Conservation (phyloP, 345 rosid genomes). For the Salix udensis region DNA sequence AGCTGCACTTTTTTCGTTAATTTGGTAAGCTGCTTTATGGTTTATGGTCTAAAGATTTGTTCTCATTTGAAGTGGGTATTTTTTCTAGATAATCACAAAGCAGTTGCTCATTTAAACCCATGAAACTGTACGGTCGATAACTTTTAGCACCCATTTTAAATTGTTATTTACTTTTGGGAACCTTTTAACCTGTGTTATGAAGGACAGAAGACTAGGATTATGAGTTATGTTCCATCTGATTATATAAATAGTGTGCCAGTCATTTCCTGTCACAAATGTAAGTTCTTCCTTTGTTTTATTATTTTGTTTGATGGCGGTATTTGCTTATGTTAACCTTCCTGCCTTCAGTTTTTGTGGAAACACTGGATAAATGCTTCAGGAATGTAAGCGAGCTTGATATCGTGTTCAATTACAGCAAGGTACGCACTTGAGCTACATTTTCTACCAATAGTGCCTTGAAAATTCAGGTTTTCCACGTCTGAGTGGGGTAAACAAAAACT, state of each 20-base stretch:
- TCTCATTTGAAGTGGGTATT: not conserved
- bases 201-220: not conserved
- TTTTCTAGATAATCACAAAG: not conserved
- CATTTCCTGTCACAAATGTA: not conserved
- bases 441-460: not conserved
- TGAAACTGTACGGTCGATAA: not conserved
- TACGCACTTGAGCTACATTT: conserved; percentile 3
- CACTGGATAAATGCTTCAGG: conserved; percentile 95
- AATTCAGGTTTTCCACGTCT: not conserved
- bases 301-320: conserved; percentile 8
- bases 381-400: conserved; percentile 92
- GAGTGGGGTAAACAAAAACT: not conserved
- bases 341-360: conserved; percentile 85
- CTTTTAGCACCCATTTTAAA: not conserved
- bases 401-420: conserved; percentile 88
- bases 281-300: not conserved
- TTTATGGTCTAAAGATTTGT: not conserved
- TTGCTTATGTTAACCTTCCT: conserved; percentile 19
- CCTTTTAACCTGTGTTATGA: not conserved
- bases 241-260: no score
- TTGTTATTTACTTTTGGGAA: not conserved
- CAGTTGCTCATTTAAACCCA: not conserved
- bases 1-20: not conserved
- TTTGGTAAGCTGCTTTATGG: not conserved
- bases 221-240: not conserved